A percentile compares a stretch with the other conserved stretches of the same genome.
Evolutionary conservation across 257 asterid species (phyloP).

Genomic region (Asclepias syriaca): DNA sequence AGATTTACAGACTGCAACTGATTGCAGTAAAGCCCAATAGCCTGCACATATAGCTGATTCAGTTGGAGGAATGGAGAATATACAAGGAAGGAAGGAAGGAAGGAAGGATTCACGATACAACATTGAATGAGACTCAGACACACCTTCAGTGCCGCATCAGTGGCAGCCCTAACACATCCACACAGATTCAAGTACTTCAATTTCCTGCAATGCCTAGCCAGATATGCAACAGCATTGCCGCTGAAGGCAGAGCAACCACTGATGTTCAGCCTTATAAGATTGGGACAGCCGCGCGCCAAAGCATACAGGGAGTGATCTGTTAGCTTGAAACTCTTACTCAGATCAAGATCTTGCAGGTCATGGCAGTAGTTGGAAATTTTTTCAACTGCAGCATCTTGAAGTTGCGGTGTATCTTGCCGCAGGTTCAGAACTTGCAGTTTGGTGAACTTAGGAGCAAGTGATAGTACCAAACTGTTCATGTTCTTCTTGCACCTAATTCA

Average conservation of each 20-base stretch:
- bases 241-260: slow-evolving; percentile 88
- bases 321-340: slow-evolving; percentile 82
- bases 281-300: slow-evolving; percentile 74
- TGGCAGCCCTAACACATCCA: slow-evolving; percentile 83
- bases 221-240: slow-evolving; percentile 68
- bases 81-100: not conserved
- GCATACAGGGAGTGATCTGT: slow-evolving; percentile 75
- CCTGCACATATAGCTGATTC: slow-evolving; percentile 36
- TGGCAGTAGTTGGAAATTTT: slow-evolving; percentile 56
- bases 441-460: slow-evolving; percentile 68
- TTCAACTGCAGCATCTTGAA: slow-evolving; percentile 68
- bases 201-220: slow-evolving; percentile 63
- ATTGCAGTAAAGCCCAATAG: slow-evolving; percentile 75
- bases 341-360: slow-evolving; percentile 81
- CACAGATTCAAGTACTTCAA: slow-evolving; percentile 74
- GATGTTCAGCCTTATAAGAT: slow-evolving; percentile 69
- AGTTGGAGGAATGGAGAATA: not conserved
- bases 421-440: slow-evolving; percentile 61
- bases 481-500: slow-evolving; percentile 81
- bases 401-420: slow-evolving; percentile 86
- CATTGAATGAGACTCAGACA: slow-evolving; percentile 2
- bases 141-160: slow-evolving; percentile 89
- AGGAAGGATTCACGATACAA: not conserved
- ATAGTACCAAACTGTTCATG: slow-evolving; percentile 71
- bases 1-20: slow-evolving; percentile 72